phyloP scores from a whole-genome alignment of 768 basidiomycete genomes.

The Udeniomyces megalosporus region DNA sequence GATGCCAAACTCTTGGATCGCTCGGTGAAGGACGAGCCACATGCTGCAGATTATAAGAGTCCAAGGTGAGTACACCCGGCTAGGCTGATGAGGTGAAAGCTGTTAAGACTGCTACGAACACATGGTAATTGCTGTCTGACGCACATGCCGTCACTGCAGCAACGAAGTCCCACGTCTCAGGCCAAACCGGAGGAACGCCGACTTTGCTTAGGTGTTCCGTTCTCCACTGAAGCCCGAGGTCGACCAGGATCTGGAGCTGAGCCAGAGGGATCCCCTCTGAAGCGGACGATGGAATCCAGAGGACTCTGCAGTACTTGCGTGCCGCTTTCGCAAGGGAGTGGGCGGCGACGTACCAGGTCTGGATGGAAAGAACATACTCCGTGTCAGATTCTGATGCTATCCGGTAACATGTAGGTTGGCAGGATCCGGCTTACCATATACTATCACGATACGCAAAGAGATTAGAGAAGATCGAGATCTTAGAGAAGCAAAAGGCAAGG shows the following conservation, averaged over 20 bases:
- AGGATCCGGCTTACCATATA: slow-evolving; percentile 7
- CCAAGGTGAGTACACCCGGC: no score
- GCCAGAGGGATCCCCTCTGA: slow-evolving; percentile 60
- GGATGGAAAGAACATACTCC: no score
- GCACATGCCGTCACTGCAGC: slow-evolving; percentile 49
- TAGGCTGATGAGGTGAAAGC: no score
- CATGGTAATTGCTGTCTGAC: slow-evolving; percentile 53
- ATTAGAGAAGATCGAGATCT: neutral
- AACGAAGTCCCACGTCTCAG: slow-evolving; percentile 79
- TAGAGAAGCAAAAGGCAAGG: neutral
- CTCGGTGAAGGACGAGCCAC: slow-evolving; percentile 57
- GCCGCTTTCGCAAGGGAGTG: slow-evolving; percentile 70
- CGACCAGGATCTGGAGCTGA: slow-evolving; percentile 42
- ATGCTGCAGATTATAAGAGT: no score
- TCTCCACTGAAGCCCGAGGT: slow-evolving; percentile 52
- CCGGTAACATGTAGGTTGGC: no score
- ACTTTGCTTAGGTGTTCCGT: slow-evolving; percentile 57
- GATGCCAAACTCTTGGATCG: slow-evolving; percentile 70
- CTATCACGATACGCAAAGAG: neutral
- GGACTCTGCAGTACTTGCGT: slow-evolving; percentile 59
- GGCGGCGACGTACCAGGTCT: slow-evolving; percentile 62
- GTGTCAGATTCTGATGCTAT: no score
- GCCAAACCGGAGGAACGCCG: slow-evolving; percentile 72
- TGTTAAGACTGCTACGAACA: no score
- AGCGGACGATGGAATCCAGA: slow-evolving; percentile 66